Percentiles rank a stretch among this genome's conserved stretches.
Evolutionary conservation across 257 asterid species (phyloP).

Genomic region (Solanum ossicruentum): DNA sequence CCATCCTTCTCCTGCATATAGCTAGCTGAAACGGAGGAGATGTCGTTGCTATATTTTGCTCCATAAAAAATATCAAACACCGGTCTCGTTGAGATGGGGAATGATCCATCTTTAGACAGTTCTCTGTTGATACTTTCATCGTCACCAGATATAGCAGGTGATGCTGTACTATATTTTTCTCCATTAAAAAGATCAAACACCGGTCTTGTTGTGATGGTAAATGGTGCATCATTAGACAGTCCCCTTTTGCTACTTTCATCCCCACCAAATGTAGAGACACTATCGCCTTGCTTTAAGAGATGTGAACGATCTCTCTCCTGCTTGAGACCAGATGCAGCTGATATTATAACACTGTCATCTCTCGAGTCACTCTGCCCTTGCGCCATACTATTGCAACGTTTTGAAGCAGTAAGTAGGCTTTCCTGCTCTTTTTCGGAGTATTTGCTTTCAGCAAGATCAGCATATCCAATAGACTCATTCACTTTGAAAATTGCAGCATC

Average conservation of each 20-base stretch:
- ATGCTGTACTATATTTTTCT: background rate
- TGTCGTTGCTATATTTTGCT: conserved; percentile 3
- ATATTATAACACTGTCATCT: background rate
- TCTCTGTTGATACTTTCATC: background rate
- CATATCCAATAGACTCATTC: background rate
- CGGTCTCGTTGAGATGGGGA: background rate
- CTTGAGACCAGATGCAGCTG: background rate
- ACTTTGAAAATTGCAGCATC: conserved; percentile 4
- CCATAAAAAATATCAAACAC: conserved; percentile 12
- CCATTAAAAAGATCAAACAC: conserved; percentile 12
- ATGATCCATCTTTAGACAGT: conserved; percentile 4
- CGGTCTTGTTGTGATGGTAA: background rate
- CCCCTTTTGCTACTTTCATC: background rate
- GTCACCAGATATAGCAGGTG: background rate
- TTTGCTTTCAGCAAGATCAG: conserved; percentile 16
- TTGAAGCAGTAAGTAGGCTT: conserved; percentile 5
- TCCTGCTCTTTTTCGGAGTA: conserved; percentile 14
- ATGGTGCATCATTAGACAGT: conserved; percentile 2
- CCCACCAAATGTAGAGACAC: background rate
- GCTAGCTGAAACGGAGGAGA: conserved; percentile 13
- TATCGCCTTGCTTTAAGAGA: conserved; percentile 4
- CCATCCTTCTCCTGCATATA: conserved; percentile 6
- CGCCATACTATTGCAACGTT: conserved; percentile 22
- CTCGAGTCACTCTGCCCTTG: conserved; percentile 6
- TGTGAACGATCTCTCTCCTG: background rate